A percentile compares a stretch with the other conserved stretches of the same genome.
phyloP scores from a whole-genome alignment of 352 stramenopile genomes.

The Vaucheria bursata region DNA sequence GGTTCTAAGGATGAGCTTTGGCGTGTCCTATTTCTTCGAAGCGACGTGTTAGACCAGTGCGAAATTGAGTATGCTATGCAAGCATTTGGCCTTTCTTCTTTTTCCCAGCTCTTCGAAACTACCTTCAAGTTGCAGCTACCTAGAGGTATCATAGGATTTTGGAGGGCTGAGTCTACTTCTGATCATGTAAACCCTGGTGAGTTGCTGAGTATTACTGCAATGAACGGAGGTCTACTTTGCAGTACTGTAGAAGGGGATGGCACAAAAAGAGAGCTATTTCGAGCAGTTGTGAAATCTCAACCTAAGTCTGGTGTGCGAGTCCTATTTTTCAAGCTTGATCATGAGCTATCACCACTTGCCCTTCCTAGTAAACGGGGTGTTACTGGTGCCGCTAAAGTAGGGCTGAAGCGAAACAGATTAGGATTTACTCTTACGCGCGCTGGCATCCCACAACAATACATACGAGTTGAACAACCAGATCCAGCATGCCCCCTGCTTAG shows the following conservation, averaged over 20 bases:
- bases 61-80: background rate
- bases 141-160: background rate
- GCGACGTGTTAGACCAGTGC: background rate
- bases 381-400: background rate
- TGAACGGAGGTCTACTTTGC: background rate
- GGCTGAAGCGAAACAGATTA: background rate
- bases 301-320: background rate
- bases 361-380: background rate
- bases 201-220: constrained; percentile 4
- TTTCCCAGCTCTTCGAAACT: background rate
- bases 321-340: background rate
- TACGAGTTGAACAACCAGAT: background rate
- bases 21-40: background rate
- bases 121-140: background rate
- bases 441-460: background rate
- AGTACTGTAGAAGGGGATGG: background rate
- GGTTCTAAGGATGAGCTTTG: background rate
- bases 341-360: background rate
- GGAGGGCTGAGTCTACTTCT: background rate
- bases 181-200: background rate
- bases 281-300: background rate
- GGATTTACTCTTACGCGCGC: background rate
- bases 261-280: background rate
- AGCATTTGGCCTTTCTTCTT: background rate
- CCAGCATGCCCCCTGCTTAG: background rate